Evolutionary conservation across 2,329 filamentous ascomycete genomes (phyloP).

Genomic region (Alternaria brassicicola): DNA sequence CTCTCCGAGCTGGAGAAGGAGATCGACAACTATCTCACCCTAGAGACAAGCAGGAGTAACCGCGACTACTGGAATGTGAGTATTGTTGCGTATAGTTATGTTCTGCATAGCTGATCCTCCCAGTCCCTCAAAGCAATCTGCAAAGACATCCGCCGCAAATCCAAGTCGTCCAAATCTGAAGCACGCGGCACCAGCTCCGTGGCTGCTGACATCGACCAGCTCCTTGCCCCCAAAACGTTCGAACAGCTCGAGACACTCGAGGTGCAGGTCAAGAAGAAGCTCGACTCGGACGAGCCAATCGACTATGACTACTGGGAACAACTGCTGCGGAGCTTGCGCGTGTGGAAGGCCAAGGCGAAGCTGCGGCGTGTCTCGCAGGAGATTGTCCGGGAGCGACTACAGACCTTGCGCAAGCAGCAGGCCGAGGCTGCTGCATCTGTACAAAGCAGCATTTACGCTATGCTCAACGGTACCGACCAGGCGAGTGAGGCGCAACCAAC

Average conservation of each 20-base stretch:
- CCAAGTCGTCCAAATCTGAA: constrained; percentile 66
- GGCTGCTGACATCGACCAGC: constrained; percentile 82
- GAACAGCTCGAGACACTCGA: constrained; percentile 88
- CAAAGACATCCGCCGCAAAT: constrained; percentile 72
- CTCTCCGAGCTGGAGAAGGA: constrained; percentile 80
- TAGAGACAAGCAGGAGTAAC: constrained; percentile 80
- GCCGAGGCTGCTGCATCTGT: constrained; percentile 67
- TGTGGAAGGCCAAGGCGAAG: constrained; percentile 92
- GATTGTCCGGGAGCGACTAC: constrained; percentile 72
- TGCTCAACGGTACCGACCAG: constrained; percentile 38
- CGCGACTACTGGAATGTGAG: constrained; percentile 82
- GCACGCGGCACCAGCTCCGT: constrained; percentile 82
- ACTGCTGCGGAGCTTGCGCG: constrained; percentile 78
- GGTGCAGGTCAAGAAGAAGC: constrained; percentile 82
- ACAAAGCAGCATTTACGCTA: constrained; percentile 59
- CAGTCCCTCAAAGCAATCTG: constrained; percentile 84
- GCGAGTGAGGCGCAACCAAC: constrained; percentile 7
- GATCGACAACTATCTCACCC: constrained; percentile 76
- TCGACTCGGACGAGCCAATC: constrained; percentile 87
- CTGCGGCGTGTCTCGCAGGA: constrained; percentile 77
- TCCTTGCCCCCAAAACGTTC: constrained; percentile 82
- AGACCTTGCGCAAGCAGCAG: constrained; percentile 70
- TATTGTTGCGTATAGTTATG: constrained; percentile 21
- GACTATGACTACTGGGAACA: constrained; percentile 99
- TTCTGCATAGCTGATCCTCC: constrained; percentile 15